phyloP scores from a whole-genome alignment of 2,329 filamentous ascomycete species.

The Macroventuria anomochaeta region DNA sequence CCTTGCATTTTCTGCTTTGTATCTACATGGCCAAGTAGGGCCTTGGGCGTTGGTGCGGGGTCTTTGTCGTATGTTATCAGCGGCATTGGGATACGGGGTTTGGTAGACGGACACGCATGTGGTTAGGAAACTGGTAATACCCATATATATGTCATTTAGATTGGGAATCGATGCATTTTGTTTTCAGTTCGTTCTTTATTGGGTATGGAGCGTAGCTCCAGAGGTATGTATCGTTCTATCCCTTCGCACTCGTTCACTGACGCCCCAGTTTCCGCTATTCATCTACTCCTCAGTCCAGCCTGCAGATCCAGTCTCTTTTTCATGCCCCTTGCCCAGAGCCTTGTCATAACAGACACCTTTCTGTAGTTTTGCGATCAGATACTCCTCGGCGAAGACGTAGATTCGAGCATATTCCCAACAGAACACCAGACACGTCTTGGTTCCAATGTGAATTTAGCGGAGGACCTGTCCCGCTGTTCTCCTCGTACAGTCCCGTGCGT shows the following conservation, averaged over 20 bases:
- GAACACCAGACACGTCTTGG: not conserved
- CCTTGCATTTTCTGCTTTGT: not conserved
- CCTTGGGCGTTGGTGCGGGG: slow-evolving; percentile 6
- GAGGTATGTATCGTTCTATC: too few relatives aligned
- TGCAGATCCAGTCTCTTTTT: too few relatives aligned
- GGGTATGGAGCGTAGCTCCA: too few relatives aligned
- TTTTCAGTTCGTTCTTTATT: not conserved
- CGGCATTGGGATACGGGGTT: slow-evolving; percentile 14
- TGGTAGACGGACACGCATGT: slow-evolving; percentile 13
- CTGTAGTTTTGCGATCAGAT: not conserved
- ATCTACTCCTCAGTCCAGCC: too few relatives aligned
- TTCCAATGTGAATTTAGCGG: too few relatives aligned
- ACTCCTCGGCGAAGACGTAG: slow-evolving; percentile 1
- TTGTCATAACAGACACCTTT: too few relatives aligned
- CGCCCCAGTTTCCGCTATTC: too few relatives aligned
- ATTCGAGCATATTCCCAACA: not conserved
- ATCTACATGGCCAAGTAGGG: slow-evolving; percentile 6
- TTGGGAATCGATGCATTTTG: slow-evolving; percentile 9
- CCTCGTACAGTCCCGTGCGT: too few relatives aligned
- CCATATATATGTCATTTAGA: slow-evolving; percentile 17
- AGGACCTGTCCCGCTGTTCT: too few relatives aligned
- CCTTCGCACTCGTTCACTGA: too few relatives aligned
- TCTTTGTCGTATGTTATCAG: slow-evolving; percentile 9
- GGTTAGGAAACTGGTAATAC: slow-evolving; percentile 14
- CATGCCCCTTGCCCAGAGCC: too few relatives aligned